These are phyloP conservation scores for Vaccinium corymbosum DNA, from an alignment of 148 eudicot species.

Conservation along the genomic window DNA sequence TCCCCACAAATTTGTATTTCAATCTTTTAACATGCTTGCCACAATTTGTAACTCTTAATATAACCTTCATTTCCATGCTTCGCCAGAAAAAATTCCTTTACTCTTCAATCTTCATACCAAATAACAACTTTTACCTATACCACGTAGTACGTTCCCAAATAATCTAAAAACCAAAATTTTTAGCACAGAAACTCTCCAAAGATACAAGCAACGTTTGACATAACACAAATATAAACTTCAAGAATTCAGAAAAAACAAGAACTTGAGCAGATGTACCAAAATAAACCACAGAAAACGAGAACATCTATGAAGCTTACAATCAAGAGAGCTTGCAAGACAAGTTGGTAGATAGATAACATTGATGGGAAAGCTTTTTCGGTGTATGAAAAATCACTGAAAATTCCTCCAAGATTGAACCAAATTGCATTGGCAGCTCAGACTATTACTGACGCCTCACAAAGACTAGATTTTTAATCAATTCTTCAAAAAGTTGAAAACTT, in stretches of 20 bases:
- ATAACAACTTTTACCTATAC: background rate
- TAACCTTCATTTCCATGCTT: background rate
- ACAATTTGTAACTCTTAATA: background rate
- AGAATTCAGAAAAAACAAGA: background rate
- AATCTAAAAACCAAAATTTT: background rate
- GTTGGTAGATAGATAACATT: slow-evolving; percentile 83
- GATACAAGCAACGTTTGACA: background rate
- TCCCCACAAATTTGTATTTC: background rate
- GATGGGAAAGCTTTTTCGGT: slow-evolving; percentile 28
- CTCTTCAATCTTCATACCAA: background rate
- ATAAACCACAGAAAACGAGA: background rate
- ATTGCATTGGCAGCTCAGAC: slow-evolving; percentile 38
- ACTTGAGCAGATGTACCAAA: background rate
- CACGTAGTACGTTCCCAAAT: too few species aligned
- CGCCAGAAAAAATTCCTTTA: too few species aligned
- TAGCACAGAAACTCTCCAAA: background rate
- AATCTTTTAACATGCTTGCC: background rate
- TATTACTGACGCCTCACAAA: slow-evolving; percentile 12
- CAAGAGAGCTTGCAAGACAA: slow-evolving; percentile 93
- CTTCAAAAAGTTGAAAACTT: background rate
- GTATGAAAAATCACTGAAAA: slow-evolving; percentile 41
- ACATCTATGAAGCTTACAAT: slow-evolving; percentile 45
- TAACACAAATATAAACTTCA: background rate
- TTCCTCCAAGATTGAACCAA: slow-evolving; percentile 23
- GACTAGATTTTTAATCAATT: slow-evolving; percentile 6